phyloP scores from a whole-genome alignment of 78 protist genomes.

The Dictyostelium brefeldianum region DNA sequence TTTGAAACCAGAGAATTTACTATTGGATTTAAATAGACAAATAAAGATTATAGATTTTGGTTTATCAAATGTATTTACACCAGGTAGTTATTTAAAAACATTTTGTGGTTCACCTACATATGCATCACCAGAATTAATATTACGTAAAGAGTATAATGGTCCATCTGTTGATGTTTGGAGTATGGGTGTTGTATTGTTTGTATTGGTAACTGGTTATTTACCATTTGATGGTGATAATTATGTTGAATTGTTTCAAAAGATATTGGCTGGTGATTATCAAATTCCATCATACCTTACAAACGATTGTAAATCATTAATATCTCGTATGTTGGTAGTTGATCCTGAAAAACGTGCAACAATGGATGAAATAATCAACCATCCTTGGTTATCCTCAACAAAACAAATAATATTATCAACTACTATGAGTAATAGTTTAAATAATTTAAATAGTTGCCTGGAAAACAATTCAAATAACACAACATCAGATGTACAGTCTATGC shows the following conservation, averaged over 20 bases:
- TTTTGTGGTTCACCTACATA: constrained; percentile 95
- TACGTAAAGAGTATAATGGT: constrained; percentile 87
- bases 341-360: constrained; percentile 85
- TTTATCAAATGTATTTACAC: constrained; percentile 81
- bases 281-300: constrained; percentile 76
- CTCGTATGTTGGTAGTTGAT: constrained; percentile 96
- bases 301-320: constrained; percentile 91
- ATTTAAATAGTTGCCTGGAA: neutral
- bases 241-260: constrained; percentile 94
- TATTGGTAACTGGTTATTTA: constrained; percentile 96
- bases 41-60: constrained; percentile 96
- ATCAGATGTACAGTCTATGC: neutral
- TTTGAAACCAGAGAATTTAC: constrained; percentile 93
- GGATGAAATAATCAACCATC: constrained; percentile 71
- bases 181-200: constrained; percentile 97
- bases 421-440: neutral
- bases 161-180: constrained; percentile 96
- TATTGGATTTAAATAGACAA: constrained; percentile 92
- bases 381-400: constrained; percentile 46
- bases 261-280: constrained; percentile 86
- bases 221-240: constrained; percentile 99
- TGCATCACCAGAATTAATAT: constrained; percentile 92
- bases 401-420: constrained; percentile 6
- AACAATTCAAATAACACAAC: neutral
- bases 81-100: constrained; percentile 88